Percentiles rank a stretch among this genome's conserved stretches.
These are phyloP conservation scores for Naganishia sp. DNA, from an alignment of 1,284 basidiomycete species.

Conservation along the genomic window DNA sequence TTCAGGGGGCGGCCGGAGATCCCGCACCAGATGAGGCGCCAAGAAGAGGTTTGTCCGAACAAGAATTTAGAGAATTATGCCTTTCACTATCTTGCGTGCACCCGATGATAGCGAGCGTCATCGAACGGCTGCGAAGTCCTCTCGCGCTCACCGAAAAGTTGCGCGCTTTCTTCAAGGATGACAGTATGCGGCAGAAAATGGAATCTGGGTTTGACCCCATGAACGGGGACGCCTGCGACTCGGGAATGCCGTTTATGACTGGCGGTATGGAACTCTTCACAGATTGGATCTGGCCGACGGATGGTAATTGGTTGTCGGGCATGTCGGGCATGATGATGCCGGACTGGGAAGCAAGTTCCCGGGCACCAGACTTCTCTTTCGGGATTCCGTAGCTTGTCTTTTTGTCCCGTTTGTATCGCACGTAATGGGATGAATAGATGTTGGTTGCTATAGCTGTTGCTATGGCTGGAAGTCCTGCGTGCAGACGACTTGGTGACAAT, in stretches of 20 bases:
- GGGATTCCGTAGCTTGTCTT: not conserved
- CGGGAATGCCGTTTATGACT: not conserved
- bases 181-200: not conserved
- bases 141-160: conserved; percentile 5
- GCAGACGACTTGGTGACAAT: too few species aligned
- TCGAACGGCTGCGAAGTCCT: not conserved
- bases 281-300: conserved; percentile 19
- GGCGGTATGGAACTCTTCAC: conserved; percentile 10
- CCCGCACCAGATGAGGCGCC: not conserved
- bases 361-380: not conserved
- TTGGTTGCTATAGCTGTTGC: not conserved
- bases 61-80: not conserved
- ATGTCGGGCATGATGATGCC: too few species aligned
- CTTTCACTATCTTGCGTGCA: conserved; percentile 9
- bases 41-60: not conserved
- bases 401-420: too few species aligned
- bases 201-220: not conserved
- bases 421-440: too few species aligned
- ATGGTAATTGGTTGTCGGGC: conserved; percentile 15
- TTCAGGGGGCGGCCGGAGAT: not conserved
- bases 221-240: not conserved
- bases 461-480: too few species aligned
- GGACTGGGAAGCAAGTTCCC: too few species aligned
- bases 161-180: not conserved
- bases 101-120: conserved; percentile 10